A percentile compares a stretch with the other conserved stretches of the same genome.
Evolutionary conservation across 306 rosid species (phyloP).

Genomic region (Cercis canadensis): DNA sequence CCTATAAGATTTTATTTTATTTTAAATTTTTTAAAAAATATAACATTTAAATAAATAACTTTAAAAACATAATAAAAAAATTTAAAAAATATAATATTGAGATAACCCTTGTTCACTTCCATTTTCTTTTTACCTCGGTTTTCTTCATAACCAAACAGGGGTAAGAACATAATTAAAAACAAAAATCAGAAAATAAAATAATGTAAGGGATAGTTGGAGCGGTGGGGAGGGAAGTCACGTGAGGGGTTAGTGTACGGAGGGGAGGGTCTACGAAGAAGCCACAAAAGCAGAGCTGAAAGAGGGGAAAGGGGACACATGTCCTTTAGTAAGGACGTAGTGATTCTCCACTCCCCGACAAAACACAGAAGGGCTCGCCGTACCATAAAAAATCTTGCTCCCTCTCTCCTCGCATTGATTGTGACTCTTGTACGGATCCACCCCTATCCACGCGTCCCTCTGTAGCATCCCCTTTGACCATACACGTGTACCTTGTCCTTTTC

Average conservation of each 20-base stretch:
- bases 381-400: slow-evolving; percentile 29
- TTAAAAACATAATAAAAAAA: too few species aligned
- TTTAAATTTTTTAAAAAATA: too few species aligned
- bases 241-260: background rate
- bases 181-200: too few species aligned
- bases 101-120: too few species aligned
- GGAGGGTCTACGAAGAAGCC: background rate
- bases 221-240: slow-evolving; percentile 18
- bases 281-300: background rate
- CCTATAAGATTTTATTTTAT: too few species aligned
- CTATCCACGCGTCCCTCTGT: slow-evolving; percentile 33
- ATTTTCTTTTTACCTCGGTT: too few species aligned
- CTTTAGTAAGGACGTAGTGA: background rate
- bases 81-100: too few species aligned
- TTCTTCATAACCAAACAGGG: too few species aligned
- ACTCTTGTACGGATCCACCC: slow-evolving; percentile 36
- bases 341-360: slow-evolving; percentile 37
- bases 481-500: slow-evolving; percentile 42
- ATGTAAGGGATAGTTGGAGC: too few species aligned
- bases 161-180: too few species aligned
- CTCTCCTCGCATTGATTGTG: background rate
- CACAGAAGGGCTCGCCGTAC: slow-evolving; percentile 16
- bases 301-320: slow-evolving; percentile 44
- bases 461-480: slow-evolving; percentile 35
- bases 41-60: too few species aligned